Percentiles rank a stretch among this genome's conserved stretches.
These are phyloP conservation scores for Microcos paniculata DNA, from an alignment of 345 rosid genomes.

Conservation along the genomic window DNA sequence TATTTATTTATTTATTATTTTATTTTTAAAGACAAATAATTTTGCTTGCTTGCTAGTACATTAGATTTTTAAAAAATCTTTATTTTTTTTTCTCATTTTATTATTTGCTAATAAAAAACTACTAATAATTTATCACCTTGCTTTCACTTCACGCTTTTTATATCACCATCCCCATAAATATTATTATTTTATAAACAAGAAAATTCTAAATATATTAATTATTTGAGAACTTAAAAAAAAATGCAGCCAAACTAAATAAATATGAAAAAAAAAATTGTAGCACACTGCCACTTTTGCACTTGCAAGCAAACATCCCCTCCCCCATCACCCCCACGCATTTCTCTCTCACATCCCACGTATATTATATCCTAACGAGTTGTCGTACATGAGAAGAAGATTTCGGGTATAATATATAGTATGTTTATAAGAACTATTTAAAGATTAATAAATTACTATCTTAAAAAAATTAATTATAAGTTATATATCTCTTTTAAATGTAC, in stretches of 20 bases:
- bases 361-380: neutral
- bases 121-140: slow-evolving; percentile 11
- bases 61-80: neutral
- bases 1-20: too few species aligned
- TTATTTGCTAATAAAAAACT: too few species aligned
- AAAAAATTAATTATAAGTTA: too few species aligned
- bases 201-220: neutral
- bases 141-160: slow-evolving; percentile 39
- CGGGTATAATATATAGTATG: too few species aligned
- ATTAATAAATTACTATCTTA: too few species aligned
- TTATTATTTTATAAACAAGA: neutral
- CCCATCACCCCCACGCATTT: neutral
- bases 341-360: neutral
- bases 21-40: neutral
- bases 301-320: slow-evolving; percentile 39
- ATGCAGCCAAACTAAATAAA: neutral
- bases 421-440: too few species aligned
- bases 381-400: neutral
- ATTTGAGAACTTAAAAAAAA: neutral
- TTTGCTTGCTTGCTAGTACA: neutral
- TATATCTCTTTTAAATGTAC: too few species aligned
- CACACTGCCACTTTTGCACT: slow-evolving; percentile 24
- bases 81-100: neutral
- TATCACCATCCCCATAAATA: slow-evolving; percentile 32
- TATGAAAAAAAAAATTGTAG: neutral